Evolutionary conservation across 2,329 filamentous ascomycete genomes (phyloP).

Genomic region (Paracoccidioides lutzii): DNA sequence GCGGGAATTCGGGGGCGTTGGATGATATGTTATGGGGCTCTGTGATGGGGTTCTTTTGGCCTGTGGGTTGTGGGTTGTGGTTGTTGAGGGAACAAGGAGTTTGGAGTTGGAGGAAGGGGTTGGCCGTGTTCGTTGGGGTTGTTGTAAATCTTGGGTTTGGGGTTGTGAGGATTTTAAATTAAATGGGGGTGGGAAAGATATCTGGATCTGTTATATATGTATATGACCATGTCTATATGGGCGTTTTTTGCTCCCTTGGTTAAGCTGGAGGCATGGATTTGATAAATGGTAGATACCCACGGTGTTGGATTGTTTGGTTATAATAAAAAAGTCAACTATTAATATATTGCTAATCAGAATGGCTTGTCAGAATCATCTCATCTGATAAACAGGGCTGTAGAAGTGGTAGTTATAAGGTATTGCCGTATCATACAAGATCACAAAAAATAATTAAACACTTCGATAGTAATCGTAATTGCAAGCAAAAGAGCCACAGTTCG

Average conservation of each 20-base stretch:
- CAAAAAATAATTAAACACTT: neutral
- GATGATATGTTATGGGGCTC: conserved; percentile 83
- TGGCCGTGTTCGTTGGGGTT: conserved; percentile 77
- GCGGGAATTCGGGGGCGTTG: conserved; percentile 43
- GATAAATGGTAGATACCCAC: conserved; percentile 4
- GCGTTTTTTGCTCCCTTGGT: neutral
- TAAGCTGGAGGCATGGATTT: neutral
- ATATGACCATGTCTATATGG: neutral
- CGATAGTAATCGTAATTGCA: no score
- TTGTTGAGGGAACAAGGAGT: conserved; percentile 75
- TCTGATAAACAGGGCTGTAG: neutral
- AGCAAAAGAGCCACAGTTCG: neutral
- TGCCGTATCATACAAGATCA: conserved; percentile 8
- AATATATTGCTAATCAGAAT: neutral
- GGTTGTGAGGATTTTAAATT: conserved; percentile 46
- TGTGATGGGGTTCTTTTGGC: conserved; percentile 90
- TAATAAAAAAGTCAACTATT: neutral
- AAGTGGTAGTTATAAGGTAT: neutral
- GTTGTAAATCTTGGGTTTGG: conserved; percentile 68
- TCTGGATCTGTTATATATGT: neutral
- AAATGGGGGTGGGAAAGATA: conserved; percentile 4
- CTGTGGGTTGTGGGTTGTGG: conserved; percentile 75
- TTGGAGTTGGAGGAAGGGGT: conserved; percentile 69
- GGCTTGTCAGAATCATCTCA: neutral
- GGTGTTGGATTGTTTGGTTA: neutral